Base-by-base conservation (phyloP, 257 asterid genomes). In the Gardenia jasminoides region DNA sequence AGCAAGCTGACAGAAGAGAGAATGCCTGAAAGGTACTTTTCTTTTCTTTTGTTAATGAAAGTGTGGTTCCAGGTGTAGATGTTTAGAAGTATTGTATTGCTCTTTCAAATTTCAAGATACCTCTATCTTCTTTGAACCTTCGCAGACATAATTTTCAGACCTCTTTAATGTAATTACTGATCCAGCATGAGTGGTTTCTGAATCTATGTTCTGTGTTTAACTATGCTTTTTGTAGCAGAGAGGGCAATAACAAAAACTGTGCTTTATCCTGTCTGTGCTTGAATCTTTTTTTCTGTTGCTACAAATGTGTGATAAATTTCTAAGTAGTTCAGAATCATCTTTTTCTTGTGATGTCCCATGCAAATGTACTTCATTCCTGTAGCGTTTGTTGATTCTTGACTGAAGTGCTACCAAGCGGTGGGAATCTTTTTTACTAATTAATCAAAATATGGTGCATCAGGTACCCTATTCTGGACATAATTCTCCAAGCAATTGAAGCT, bases 401-500 rank as follows among this genome's bases (percentile, higher is more conserved):
- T 72, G 72, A 70, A 44, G 20, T 19, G 78, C 78, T 54, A 75
- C 58, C 66, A 70, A 59, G 76, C 81, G 74, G 80, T 58, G 77
- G 48, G 72, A 46, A 78, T 64, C 30, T 68, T 74, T 16, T 58
- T 50, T 62, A 72, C 80, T 39, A 17, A 28, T 47, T 48, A 71
- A 58, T 61, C 56, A 65, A 58, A 62, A 66, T 72, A 76, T 83
- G 59, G 68, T 83, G 76, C 67, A 76, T 84, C 91, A 95, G 99
- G 92, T 89, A 84, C 80, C 31, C 84, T 16, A 87, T 90, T 87
- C 83, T 92, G 62, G 97, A 93, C 85, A 83, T 85, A 85, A 85
- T 93, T 84, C 92, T 96, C 83, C 92, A 91, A 62, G 82, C 97
- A 70, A 76, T 93, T 84, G 97, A 92, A 89, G 97, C 94, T 77